Base-by-base conservation (phyloP, 805 yeast genomes). In the Metschnikowia cubensis region DNA sequence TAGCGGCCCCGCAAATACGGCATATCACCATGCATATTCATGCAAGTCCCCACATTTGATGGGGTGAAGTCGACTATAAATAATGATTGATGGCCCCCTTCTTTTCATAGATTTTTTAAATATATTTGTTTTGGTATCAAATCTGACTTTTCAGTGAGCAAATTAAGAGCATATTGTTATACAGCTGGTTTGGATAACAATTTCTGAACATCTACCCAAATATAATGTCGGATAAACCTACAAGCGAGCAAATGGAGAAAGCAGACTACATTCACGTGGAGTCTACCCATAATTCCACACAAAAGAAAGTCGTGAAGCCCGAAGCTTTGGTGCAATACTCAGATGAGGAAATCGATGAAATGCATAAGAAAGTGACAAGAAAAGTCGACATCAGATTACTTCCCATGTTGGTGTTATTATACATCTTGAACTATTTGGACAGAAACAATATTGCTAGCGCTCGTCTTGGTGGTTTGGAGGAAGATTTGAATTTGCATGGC, bases 391-490 rank as follows among this genome's bases (percentile, higher is more conserved):
- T 73, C 7, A 63, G 82, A 51, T 67, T 80, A 48, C 62, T 80
- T 50, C 82, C 83, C 17, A 71, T 75, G 75, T 56, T 79, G 32
- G 73, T 77, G 50, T 65, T 70, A 54, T 74, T 80, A 55, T 80
- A 79, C 58, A 75, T 80, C 52, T 68, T 80, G 52, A 80, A 80
- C 55, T 77, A 73, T 55, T 64, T 79, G 45, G 83, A 79, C 60
- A 59, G 83, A 47, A 75, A 76, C 53, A 79, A 78, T 55, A 75
- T 80, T 54, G 83, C 83, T 11, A 73, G 77, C 57, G 83, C 83
- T 1, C 68, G 79, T 50, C 67, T 77, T 36, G 83, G 79, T 37
- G 81, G 81, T 14, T 61, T 79, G 52, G 69, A 69, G 53, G 65
- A 66, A 7, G 81, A 77, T 50, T 61, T 77, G 45, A 67, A 68